Base-by-base conservation (phyloP, 129 eudicot species). In the Deinandra increscens region DNA sequence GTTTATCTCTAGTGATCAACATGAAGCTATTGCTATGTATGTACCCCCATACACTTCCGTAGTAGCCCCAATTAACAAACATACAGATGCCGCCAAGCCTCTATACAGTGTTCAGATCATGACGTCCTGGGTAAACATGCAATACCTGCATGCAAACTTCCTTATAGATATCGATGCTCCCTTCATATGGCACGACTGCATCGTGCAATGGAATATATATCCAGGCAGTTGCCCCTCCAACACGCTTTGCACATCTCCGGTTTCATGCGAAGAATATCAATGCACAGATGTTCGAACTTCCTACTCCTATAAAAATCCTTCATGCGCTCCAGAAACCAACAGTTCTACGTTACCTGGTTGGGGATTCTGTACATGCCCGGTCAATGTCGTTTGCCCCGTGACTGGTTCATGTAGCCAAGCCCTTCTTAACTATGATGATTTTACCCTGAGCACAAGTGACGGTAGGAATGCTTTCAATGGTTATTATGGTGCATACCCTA, bases 51-150 rank as follows among this genome's bases (percentile, higher is more conserved):
- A 66, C 38, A 44, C 50, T 20, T 72, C 85, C 31, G 14, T 84
- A 10, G 81, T 75, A 3, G 70, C 69, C 44, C 83, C 85, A 1
- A 23, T 84, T 36, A 51, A 17, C 17, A 81, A 81, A 65, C 73
- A 70, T 64, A 45, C 69, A 6, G 50, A 38, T 19, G 66, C 81
- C n/a, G 79, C 79, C 9, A 78, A 74, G 54, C 68, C 68, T 41
- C 39, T 69, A 22, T 69, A 54, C n/a, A n/a, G n/a, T n/a, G n/a
- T n/a, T n/a, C n/a, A n/a, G n/a, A n/a, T n/a, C n/a, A n/a, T n/a
- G n/a, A n/a, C n/a, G n/a, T n/a, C n/a, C n/a, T n/a, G n/a, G n/a
- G n/a, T n/a, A n/a, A n/a, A n/a, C n/a, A n/a, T n/a, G n/a, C n/a
- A n/a, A n/a, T n/a, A n/a, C n/a, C n/a, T n/a, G n/a, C n/a, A n/a